Evolutionary conservation across 2,329 filamentous ascomycete genomes (phyloP).

Genomic region (Aspergillus sp.): DNA sequence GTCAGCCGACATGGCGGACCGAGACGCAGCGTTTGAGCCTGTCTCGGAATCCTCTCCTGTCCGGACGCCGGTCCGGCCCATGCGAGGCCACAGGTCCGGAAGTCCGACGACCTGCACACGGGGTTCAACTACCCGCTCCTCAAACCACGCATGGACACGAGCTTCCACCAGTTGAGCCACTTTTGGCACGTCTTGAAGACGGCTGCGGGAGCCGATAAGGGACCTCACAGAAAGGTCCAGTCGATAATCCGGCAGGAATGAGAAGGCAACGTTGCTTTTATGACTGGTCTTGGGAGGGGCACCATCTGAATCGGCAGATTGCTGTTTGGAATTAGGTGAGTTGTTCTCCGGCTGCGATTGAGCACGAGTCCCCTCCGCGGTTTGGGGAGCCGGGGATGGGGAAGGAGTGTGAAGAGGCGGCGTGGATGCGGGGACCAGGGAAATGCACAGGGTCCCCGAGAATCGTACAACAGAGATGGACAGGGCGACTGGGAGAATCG

Average conservation of each 20-base stretch:
- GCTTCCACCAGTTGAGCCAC: conserved; percentile 65
- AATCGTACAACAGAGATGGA: conserved; percentile 91
- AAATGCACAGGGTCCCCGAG: conserved; percentile 89
- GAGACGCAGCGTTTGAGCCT: conserved; percentile 31
- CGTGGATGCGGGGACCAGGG: conserved; percentile 72
- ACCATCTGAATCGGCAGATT: not conserved
- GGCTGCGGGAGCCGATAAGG: conserved; percentile 61
- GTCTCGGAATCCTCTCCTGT: conserved; percentile 43
- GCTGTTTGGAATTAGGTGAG: conserved; percentile 9
- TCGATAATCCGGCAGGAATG: conserved; percentile 68
- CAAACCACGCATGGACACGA: conserved; percentile 65
- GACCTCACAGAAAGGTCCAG: conserved; percentile 65
- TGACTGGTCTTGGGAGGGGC: conserved; percentile 51
- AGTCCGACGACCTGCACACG: conserved; percentile 65
- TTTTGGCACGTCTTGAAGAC: conserved; percentile 65
- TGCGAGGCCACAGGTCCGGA: conserved; percentile 62
- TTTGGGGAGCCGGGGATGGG: conserved; percentile 28
- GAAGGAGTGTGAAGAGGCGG: conserved; percentile 35
- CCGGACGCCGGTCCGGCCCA: conserved; percentile 47
- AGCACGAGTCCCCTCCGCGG: conserved; percentile 13
- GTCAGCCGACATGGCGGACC: conserved; percentile 29
- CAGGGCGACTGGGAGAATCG: conserved; percentile 86
- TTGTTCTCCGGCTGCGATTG: conserved; percentile 10
- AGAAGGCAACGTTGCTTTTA: conserved; percentile 85
- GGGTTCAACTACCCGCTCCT: conserved; percentile 65